Conservation (phyloP, 164 flowering plant species). For the Stephania yunnanensis region DNA sequence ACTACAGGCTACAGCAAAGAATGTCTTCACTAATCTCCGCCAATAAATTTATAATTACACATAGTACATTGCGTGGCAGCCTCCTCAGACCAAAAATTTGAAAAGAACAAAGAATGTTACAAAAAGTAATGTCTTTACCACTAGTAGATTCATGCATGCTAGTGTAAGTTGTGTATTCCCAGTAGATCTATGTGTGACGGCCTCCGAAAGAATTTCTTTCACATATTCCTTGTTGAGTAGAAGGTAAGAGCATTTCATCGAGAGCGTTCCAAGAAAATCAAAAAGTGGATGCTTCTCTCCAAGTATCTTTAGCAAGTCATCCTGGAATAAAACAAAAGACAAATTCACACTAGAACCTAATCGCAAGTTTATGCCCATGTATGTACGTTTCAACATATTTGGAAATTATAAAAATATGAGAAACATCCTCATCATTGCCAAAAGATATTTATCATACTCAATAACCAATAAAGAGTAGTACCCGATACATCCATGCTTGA, state of each 20-base stretch:
- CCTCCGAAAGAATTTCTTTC: conserved; percentile 65
- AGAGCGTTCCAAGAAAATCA: conserved; percentile 69
- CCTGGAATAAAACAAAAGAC: conserved; percentile 40
- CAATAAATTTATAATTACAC: no score
- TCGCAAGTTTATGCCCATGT: neutral
- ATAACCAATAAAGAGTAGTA: conserved; percentile 15
- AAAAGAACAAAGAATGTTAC: neutral
- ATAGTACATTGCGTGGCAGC: no score
- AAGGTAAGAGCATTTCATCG: conserved; percentile 75
- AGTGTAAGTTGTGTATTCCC: conserved; percentile 34
- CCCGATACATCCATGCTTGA: conserved; percentile 57
- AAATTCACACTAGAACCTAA: neutral
- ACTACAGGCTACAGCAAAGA: no score
- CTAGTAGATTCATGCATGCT: conserved; percentile 79
- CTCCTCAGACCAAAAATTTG: neutral
- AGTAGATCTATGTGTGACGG: conserved; percentile 43
- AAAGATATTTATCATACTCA: neutral
- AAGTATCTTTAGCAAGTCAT: conserved; percentile 72
- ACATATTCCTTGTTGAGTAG: conserved; percentile 89
- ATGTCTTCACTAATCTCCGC: no score
- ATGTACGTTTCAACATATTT: neutral
- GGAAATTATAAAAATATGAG: neutral
- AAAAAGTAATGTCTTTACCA: conserved; percentile 40
- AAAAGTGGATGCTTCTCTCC: conserved; percentile 77
- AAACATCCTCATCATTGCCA: neutral